These are phyloP conservation scores for Cystobasidiopsis lactophilus DNA, from an alignment of 768 basidiomycete genomes.

Conservation along the genomic window DNA sequence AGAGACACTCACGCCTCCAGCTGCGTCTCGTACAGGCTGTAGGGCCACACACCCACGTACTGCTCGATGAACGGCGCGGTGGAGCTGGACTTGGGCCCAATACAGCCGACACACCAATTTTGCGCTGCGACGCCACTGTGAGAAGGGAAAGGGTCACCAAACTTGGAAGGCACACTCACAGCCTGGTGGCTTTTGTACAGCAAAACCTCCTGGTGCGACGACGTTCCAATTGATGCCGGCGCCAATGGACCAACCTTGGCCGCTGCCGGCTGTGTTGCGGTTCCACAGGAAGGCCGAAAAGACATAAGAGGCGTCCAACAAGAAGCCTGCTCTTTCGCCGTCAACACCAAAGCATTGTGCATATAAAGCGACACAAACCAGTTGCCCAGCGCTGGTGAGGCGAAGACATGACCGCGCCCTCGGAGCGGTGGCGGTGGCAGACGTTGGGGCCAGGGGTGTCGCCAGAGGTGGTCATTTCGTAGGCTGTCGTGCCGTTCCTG, in stretches of 20 bases:
- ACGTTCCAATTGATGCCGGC: neutral
- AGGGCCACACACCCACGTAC: neutral
- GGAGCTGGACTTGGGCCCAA: neutral
- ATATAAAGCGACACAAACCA: no score
- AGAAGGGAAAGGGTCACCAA: neutral
- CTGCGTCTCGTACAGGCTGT: neutral
- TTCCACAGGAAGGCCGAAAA: neutral
- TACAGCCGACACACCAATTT: neutral
- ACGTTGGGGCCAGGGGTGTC: neutral
- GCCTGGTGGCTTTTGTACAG: neutral
- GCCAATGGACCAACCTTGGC: neutral
- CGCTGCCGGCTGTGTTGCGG: neutral
- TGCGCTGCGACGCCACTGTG: neutral
- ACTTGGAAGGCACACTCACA: neutral
- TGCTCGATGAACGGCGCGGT: neutral
- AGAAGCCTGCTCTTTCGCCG: no score
- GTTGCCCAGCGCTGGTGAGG: constrained; percentile 1
- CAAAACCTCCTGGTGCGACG: neutral
- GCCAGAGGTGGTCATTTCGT: neutral
- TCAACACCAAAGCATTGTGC: no score
- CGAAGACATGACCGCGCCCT: neutral
- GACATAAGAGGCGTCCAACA: neutral
- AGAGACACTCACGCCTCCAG: neutral
- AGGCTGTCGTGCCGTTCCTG: neutral
- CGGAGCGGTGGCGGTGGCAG: neutral